phyloP scores from a whole-genome alignment of 1,284 basidiomycete species.

The Pyrrhoderma lamaoense region DNA sequence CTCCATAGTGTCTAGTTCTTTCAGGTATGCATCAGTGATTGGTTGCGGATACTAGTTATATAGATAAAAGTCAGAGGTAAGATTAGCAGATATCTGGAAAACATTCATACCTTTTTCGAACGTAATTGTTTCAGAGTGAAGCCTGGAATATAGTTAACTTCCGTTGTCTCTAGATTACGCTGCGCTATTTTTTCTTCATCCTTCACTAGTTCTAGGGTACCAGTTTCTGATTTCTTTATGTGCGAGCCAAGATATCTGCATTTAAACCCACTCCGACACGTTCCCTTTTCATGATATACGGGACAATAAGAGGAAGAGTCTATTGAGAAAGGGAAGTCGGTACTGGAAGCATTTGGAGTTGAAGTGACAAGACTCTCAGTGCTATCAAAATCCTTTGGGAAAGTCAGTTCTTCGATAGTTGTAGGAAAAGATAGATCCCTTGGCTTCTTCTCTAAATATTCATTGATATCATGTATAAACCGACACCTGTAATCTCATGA shows the following conservation, averaged over 20 bases:
- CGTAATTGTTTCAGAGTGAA: slow-evolving; percentile 54
- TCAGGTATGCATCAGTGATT: slow-evolving; percentile 61
- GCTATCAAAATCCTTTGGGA: slow-evolving; percentile 24
- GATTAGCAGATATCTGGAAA: neutral
- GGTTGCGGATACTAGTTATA: slow-evolving; percentile 54
- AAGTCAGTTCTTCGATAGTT: slow-evolving; percentile 39
- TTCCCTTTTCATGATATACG: slow-evolving; percentile 64
- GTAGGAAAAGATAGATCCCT: slow-evolving; percentile 56
- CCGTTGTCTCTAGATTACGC: slow-evolving; percentile 46
- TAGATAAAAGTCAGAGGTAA: neutral
- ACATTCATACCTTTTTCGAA: slow-evolving; percentile 52
- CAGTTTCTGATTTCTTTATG: slow-evolving; percentile 36
- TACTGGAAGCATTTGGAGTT: slow-evolving; percentile 20
- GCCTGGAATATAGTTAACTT: slow-evolving; percentile 67
- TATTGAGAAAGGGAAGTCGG: slow-evolving; percentile 30
- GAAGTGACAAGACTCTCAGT: slow-evolving; percentile 26
- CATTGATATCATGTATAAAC: slow-evolving; percentile 71
- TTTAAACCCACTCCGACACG: slow-evolving; percentile 83
- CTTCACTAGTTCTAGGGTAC: slow-evolving; percentile 35
- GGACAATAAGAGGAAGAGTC: slow-evolving; percentile 59
- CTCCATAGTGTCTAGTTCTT: slow-evolving; percentile 41
- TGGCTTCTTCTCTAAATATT: slow-evolving; percentile 74
- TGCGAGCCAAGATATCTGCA: slow-evolving; percentile 89
- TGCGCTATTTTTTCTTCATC: slow-evolving; percentile 55
- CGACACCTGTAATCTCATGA: slow-evolving; percentile 50